Evolutionary conservation across 768 basidiomycete species (phyloP), one percentile per base, ranked within the genome.

Genomic region (Gymnopilus dilepis): DNA sequence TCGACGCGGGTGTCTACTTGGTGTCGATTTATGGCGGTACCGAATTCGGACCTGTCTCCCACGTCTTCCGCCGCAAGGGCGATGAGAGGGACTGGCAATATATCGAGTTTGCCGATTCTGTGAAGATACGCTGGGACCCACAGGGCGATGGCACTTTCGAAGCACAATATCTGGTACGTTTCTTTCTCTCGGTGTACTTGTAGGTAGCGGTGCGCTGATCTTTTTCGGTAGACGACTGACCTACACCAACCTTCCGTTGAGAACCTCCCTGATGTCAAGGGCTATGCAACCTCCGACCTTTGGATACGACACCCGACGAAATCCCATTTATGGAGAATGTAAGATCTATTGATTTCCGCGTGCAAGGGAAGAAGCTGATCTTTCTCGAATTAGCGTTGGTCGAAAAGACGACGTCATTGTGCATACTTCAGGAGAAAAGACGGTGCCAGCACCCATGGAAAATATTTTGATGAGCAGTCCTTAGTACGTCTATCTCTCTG

Each of bases 251-350:
- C 74, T 2, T 67, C 78, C 0, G 71, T 78, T 0, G 76, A 79
- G 48, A 81, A 83, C 41, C 50, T 78, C 15, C 41, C 59, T 7
- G 74, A 76, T 58, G 69, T 72, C 3, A 66, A 63, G 34, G 82
- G 82, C 9, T 83, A 82, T 57, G 76, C 76, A 0, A 80, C 76
- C 9, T 76, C 74, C 1, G 83, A 84, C 68, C 66, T 82, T 4
- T 81, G 78, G 61, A 60, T 75, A 38, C 73, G 69, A 22, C 83
- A 84, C 61, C 81, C 83, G 0, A 78, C 76, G 19, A 77, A 80
- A 13, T 59, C 72, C 5, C 69, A 76, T 26, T 63, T 80, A 6
- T 85, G 78, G 73, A 82, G 74, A 68, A 69, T 82, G 80, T 82
- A 56, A 19, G 73, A 65, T 31, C 17, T 8, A 38, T 11, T n/a